Conservation (phyloP, 2,329 filamentous ascomycete genomes). For the Colletotrichum chrysophilum region DNA sequence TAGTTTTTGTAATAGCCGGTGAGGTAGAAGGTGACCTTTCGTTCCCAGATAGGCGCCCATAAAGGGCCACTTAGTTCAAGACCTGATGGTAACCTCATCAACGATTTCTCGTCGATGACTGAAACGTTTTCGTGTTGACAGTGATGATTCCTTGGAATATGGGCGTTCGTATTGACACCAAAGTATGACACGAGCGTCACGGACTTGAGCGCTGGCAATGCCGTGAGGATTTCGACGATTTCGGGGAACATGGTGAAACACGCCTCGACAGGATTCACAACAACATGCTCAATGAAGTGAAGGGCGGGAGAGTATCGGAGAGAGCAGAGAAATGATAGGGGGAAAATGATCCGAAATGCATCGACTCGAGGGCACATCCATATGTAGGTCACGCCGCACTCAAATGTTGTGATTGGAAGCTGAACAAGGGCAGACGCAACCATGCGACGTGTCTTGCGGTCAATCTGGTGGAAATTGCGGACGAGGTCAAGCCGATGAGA, state of each 20-base stretch:
- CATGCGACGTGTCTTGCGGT: not conserved
- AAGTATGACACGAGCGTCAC: not conserved
- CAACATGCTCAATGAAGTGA: not conserved
- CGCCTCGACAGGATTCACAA: not conserved
- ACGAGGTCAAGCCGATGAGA: not conserved
- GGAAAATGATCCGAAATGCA: not conserved
- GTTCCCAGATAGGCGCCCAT: not conserved
- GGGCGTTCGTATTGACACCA: not conserved
- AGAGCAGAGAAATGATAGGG: not conserved
- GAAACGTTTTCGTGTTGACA: not conserved
- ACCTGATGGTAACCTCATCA: not conserved
- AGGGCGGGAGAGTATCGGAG: not conserved
- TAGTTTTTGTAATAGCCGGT: not conserved
- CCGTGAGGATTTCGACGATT: not conserved
- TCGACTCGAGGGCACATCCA: not conserved
- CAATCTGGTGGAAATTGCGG: not conserved
- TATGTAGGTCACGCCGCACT: not conserved
- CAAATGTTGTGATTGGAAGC: not conserved
- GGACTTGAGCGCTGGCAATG: not conserved
- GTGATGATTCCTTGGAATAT: rapidly evolving
- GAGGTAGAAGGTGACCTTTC: not conserved
- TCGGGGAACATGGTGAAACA: not conserved
- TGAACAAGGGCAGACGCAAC: not conserved
- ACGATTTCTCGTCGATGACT: not conserved
- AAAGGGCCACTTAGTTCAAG: not conserved